phyloP scores from a whole-genome alignment of 345 rosid genomes.

The Salix suchowensis region DNA sequence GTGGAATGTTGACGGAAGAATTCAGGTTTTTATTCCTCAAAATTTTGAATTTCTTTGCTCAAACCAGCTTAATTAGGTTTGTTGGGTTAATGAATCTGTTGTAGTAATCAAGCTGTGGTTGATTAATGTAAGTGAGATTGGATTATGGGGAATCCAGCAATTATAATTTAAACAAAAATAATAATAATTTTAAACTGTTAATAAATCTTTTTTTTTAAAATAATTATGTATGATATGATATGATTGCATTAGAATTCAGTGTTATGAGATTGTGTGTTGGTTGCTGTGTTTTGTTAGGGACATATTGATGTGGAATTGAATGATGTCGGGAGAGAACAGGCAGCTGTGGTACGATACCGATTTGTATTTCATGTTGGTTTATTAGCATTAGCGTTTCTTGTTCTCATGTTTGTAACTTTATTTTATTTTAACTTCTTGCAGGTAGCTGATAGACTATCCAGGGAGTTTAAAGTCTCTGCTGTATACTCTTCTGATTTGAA shows the following conservation, averaged over 20 bases:
- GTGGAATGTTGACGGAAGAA: conserved; percentile 69
- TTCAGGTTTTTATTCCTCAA: conserved; percentile 43
- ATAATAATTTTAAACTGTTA: too few relatives aligned
- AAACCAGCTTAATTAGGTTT: too few relatives aligned
- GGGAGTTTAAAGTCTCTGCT: conserved; percentile 52
- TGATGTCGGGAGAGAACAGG: conserved; percentile 75
- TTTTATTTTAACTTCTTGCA: conserved; percentile 2
- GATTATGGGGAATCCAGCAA: too few relatives aligned
- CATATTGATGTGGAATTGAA: conserved; percentile 76
- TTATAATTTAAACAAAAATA: too few relatives aligned
- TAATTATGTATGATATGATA: too few relatives aligned
- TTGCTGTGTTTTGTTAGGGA: conserved; percentile 40
- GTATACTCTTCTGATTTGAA: conserved; percentile 83
- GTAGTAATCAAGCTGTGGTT: too few relatives aligned
- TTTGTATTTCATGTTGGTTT: background rate
- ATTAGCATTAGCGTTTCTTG: background rate
- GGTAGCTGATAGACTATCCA: conserved; percentile 65
- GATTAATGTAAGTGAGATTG: too few relatives aligned
- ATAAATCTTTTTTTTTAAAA: too few relatives aligned
- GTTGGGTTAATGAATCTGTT: too few relatives aligned
- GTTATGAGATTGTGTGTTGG: background rate
- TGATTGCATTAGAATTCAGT: too few relatives aligned
- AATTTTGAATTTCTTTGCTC: background rate
- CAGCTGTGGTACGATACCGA: conserved; percentile 43
- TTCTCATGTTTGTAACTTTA: background rate